phyloP scores from a whole-genome alignment of 2,329 filamentous ascomycete species.

The Pseudogymnoascus destructans region DNA sequence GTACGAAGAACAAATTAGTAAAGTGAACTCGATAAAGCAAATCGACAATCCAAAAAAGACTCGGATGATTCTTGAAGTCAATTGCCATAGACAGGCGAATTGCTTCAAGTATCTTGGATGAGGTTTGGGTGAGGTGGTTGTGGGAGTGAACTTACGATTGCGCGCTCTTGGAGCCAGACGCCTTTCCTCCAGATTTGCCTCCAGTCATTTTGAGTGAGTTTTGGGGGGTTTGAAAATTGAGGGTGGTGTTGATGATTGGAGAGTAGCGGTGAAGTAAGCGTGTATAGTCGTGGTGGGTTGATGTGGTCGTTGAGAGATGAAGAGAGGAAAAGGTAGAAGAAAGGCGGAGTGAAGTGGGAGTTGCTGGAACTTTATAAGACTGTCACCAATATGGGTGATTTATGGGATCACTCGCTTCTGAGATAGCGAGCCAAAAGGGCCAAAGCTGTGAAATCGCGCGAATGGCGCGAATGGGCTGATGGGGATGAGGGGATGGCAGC shows the following conservation, averaged over 20 bases:
- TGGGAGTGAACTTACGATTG: constrained; percentile 70
- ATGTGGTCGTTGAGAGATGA: constrained; percentile 9
- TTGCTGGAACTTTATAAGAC: constrained; percentile 13
- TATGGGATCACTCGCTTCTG: constrained; percentile 12
- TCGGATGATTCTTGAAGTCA: constrained; percentile 7
- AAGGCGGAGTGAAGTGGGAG: constrained; percentile 17
- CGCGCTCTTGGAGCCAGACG: constrained; percentile 96
- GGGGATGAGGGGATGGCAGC: constrained; percentile 18
- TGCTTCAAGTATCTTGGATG: background rate
- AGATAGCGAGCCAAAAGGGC: background rate
- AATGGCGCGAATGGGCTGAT: constrained; percentile 13
- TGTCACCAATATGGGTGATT: constrained; percentile 9
- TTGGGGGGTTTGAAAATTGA: constrained; percentile 26
- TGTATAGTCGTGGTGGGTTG: constrained; percentile 14
- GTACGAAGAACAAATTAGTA: constrained; percentile 29
- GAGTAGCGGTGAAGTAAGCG: constrained; percentile 17
- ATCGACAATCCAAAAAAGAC: constrained; percentile 22
- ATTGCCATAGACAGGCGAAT: constrained; percentile 31
- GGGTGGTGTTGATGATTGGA: constrained; percentile 19
- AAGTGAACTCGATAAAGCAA: constrained; percentile 15
- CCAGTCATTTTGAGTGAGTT: constrained; percentile 85
- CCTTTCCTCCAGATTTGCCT: constrained; percentile 99
- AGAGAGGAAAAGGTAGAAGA: constrained; percentile 22
- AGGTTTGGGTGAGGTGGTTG: constrained; percentile 7
- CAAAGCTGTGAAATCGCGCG: constrained; percentile 15